phyloP scores from a whole-genome alignment of 805 yeast species.

The Cyberlindnera veronae region DNA sequence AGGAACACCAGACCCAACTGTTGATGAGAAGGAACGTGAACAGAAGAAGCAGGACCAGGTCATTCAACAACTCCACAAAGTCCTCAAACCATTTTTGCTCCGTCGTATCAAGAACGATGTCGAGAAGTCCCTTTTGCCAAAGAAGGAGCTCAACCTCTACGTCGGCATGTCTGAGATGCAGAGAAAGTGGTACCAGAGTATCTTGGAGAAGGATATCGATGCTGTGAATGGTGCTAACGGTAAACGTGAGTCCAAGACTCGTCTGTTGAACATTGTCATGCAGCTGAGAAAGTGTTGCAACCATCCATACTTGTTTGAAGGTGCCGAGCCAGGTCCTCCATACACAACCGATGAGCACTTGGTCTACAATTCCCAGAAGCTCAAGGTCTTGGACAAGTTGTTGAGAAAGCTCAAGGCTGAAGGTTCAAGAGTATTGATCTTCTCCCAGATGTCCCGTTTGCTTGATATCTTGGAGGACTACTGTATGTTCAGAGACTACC shows the following conservation, averaged over 20 bases:
- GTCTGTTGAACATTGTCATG: slow-evolving; percentile 78
- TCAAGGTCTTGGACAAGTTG: slow-evolving; percentile 66
- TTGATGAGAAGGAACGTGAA: slow-evolving; percentile 34
- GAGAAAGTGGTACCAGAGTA: slow-evolving; percentile 69
- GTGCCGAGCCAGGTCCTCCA: slow-evolving; percentile 90
- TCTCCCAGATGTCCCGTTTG: slow-evolving; percentile 82
- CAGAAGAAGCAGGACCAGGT: slow-evolving; percentile 42
- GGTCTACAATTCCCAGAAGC: slow-evolving; percentile 67
- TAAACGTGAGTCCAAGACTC: slow-evolving; percentile 69
- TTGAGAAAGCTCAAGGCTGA: slow-evolving; percentile 58
- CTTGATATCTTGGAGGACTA: slow-evolving; percentile 80
- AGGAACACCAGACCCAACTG: slow-evolving; percentile 30
- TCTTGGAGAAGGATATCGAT: slow-evolving; percentile 75
- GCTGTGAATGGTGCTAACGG: slow-evolving; percentile 84
- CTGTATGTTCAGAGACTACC: slow-evolving; percentile 62
- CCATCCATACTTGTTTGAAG: slow-evolving; percentile 81
- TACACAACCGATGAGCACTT: slow-evolving; percentile 82
- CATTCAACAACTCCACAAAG: slow-evolving; percentile 70
- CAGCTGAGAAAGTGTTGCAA: slow-evolving; percentile 82
- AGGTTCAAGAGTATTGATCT: slow-evolving; percentile 75
- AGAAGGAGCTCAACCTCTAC: slow-evolving; percentile 69
- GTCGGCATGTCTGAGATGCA: slow-evolving; percentile 80
- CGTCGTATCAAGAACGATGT: slow-evolving; percentile 79
- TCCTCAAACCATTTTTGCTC: slow-evolving; percentile 67
- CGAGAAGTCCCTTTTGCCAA: slow-evolving; percentile 74